Evolutionary conservation across 2,329 filamentous ascomycete genomes (phyloP).

Genomic region (Neoarthrinium moseri): DNA sequence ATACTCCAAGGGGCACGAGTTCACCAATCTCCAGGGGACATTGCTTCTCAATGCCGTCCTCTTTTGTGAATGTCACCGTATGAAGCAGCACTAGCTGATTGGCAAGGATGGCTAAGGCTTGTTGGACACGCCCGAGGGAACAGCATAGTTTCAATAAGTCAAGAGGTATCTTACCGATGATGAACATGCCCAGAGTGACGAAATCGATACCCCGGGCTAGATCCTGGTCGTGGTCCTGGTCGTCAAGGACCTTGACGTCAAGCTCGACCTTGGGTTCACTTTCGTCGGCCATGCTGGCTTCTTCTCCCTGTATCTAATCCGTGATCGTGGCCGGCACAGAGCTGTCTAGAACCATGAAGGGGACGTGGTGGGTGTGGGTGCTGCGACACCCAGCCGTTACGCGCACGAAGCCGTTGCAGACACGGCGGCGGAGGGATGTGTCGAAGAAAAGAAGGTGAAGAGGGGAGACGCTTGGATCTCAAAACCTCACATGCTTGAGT

Average conservation of each 20-base stretch:
- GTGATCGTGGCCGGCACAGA: too few relatives aligned
- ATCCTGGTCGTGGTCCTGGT: constrained; percentile 30
- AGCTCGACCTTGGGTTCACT: constrained; percentile 1
- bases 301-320: background rate
- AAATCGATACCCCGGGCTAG: constrained; percentile 62
- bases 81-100: too few relatives aligned
- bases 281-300: constrained; percentile 18
- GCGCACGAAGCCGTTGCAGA: background rate
- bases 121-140: too few relatives aligned
- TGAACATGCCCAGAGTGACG: constrained; percentile 72
- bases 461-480: background rate
- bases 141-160: too few relatives aligned
- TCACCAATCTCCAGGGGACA: too few relatives aligned
- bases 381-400: background rate
- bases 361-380: background rate
- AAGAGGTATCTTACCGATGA: constrained; percentile 55
- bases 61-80: too few relatives aligned
- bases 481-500: constrained; percentile 4
- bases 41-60: too few relatives aligned
- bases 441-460: background rate
- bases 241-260: constrained; percentile 14
- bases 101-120: too few relatives aligned
- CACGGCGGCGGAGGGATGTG: background rate
- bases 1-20: too few relatives aligned
- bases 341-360: background rate